These are phyloP conservation scores for Leishmania amazonensis DNA, from an alignment of 208 protist species.

Conservation along the genomic window DNA sequence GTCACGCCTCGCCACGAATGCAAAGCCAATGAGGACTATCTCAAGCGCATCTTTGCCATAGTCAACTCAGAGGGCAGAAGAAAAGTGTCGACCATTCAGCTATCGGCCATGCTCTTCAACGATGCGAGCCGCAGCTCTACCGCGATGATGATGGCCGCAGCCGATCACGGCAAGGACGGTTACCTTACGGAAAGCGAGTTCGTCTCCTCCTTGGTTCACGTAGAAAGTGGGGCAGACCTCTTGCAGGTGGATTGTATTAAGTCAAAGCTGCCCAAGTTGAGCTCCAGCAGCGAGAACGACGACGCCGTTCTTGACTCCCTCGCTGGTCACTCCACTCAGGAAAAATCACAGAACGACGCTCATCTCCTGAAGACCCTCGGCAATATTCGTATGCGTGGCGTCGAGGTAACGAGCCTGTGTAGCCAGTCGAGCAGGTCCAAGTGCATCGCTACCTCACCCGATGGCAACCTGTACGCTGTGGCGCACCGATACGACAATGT, in stretches of 20 bases:
- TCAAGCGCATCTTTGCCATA: constrained; percentile 26
- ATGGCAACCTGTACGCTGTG: constrained; percentile 53
- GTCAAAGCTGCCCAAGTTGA: not conserved
- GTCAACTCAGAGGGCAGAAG: constrained; percentile 12
- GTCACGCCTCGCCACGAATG: constrained; percentile 10
- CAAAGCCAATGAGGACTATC: constrained; percentile 20
- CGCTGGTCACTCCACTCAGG: not conserved
- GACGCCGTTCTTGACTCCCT: not conserved
- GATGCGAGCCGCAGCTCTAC: constrained; percentile 11
- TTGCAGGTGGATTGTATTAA: constrained; percentile 34
- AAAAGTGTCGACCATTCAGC: constrained; percentile 5
- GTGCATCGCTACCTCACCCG: constrained; percentile 49
- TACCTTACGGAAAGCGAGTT: constrained; percentile 45
- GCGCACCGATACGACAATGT: constrained; percentile 55
- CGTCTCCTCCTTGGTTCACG: constrained; percentile 35
- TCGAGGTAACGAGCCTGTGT: constrained; percentile 35
- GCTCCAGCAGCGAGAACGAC: constrained; percentile 6
- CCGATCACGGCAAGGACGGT: constrained; percentile 37
- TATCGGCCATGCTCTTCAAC: constrained; percentile 6
- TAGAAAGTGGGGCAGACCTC: constrained; percentile 26
- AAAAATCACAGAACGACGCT: not conserved
- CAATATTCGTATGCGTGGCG: constrained; percentile 26
- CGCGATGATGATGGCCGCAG: constrained; percentile 29
- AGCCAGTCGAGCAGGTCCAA: constrained; percentile 53
- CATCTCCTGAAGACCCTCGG: not conserved